Evolutionary conservation across 106 monocot species (phyloP).

Genomic region (Acanthochlamys bracteata): DNA sequence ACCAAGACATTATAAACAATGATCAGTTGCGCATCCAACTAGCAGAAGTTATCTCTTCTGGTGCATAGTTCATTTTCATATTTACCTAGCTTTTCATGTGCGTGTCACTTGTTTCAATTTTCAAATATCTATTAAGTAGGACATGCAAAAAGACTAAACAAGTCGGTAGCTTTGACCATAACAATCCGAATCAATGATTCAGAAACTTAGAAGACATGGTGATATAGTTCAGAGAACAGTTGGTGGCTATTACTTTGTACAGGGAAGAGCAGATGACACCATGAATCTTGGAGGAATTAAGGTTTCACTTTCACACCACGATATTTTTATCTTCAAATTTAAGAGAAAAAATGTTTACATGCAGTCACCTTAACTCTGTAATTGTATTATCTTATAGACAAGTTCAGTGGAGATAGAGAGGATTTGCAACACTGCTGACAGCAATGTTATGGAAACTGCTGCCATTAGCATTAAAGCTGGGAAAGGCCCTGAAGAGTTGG

Average conservation of each 20-base stretch:
- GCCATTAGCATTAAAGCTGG: constrained; percentile 51
- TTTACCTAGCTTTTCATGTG: too few species aligned
- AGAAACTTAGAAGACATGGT: constrained; percentile 88
- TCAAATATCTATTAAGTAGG: too few species aligned
- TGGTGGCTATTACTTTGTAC: constrained; percentile 77
- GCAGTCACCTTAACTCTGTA: too few species aligned
- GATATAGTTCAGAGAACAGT: constrained; percentile 75
- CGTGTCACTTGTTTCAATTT: too few species aligned
- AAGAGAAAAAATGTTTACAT: too few species aligned
- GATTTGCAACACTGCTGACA: constrained; percentile 83
- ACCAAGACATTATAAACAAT: too few species aligned
- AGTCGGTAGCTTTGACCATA: neutral
- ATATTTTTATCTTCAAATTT: neutral
- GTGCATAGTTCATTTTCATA: too few species aligned
- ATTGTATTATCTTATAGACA: constrained; percentile 32
- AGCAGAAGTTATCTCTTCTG: too few species aligned
- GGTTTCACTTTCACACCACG: constrained; percentile 21
- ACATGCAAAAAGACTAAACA: neutral
- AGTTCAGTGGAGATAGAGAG: constrained; percentile 92
- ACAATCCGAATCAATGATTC: constrained; percentile 1
- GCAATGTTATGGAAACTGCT: constrained; percentile 74
- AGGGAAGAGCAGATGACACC: constrained; percentile 93
- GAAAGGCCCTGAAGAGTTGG: constrained; percentile 72
- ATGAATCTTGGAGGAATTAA: constrained; percentile 99
- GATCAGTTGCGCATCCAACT: too few species aligned